A percentile compares a stretch with the other conserved stretches of the same genome.
These are phyloP conservation scores for Aspergillus saccharolyticus DNA, from an alignment of 495 filamentous ascomycete genomes.

Conservation along the genomic window DNA sequence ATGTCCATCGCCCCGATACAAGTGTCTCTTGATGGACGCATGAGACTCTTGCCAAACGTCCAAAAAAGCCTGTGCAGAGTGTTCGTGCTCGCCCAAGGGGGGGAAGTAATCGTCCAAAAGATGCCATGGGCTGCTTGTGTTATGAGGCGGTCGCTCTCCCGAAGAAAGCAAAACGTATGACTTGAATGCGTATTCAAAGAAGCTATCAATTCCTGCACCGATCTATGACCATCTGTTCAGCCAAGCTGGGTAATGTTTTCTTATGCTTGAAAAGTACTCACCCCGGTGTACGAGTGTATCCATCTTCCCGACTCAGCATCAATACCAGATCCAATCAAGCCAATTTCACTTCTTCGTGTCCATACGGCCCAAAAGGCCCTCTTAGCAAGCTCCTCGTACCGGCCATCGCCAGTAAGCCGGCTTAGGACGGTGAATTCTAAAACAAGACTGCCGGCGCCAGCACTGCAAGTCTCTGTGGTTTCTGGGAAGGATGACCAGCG, in stretches of 20 bases:
- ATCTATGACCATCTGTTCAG: constrained; percentile 45
- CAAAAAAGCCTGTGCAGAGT: constrained; percentile 72
- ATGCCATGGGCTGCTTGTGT: constrained; percentile 35
- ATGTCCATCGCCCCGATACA: constrained; percentile 60
- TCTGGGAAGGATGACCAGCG: constrained; percentile 47
- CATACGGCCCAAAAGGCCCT: constrained; percentile 94
- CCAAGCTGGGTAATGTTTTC: not conserved
- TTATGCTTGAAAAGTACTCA: constrained; percentile 21
- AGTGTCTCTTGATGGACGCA: constrained; percentile 77
- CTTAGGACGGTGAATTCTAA: constrained; percentile 90
- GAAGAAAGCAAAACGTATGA: constrained; percentile 84
- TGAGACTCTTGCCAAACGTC: constrained; percentile 83
- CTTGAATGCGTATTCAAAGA: constrained; percentile 97
- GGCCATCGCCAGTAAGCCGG: constrained; percentile 76
- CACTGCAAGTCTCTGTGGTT: constrained; percentile 93
- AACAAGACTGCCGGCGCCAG: constrained; percentile 88
- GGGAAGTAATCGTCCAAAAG: constrained; percentile 42
- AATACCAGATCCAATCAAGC: constrained; percentile 85
- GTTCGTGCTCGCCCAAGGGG: constrained; percentile 58
- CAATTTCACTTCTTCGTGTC: constrained; percentile 76
- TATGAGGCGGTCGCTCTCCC: constrained; percentile 31
- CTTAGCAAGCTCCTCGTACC: constrained; percentile 85
- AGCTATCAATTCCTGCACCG: constrained; percentile 93
- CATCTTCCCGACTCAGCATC: constrained; percentile 89
- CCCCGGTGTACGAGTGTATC: constrained; percentile 78